Percentiles rank a stretch among this genome's conserved stretches.
phyloP scores from a whole-genome alignment of 768 basidiomycete species.

The Phylloporus sp. region DNA sequence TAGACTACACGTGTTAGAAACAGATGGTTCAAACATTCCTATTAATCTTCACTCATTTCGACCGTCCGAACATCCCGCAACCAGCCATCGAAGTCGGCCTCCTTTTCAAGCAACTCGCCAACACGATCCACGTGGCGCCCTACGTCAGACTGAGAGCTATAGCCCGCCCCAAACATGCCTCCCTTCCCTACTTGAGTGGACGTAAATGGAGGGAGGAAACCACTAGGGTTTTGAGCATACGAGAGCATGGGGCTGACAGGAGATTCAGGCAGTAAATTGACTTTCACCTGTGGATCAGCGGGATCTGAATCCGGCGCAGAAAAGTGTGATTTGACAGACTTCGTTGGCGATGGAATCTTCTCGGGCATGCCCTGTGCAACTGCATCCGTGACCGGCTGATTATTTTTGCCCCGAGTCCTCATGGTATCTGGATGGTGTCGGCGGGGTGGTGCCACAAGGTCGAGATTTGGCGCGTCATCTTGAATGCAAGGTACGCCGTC shows the following conservation, averaged over 20 bases:
- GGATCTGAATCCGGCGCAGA: constrained; percentile 36
- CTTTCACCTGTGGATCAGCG: constrained; percentile 21
- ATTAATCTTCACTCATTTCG: constrained; percentile 23
- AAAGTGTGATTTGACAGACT: constrained; percentile 33
- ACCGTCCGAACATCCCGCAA: constrained; percentile 37
- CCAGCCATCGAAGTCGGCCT: constrained; percentile 55
- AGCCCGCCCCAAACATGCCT: constrained; percentile 37
- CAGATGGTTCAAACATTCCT: constrained; percentile 1
- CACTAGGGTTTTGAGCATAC: constrained; percentile 33
- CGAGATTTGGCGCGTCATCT: constrained; percentile 2
- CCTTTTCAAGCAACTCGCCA: constrained; percentile 50
- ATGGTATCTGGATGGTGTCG: background rate
- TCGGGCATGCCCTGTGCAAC: background rate
- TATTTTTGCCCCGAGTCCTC: constrained; percentile 2
- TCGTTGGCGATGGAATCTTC: constrained; percentile 28
- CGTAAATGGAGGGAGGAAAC: constrained; percentile 34
- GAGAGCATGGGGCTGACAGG: constrained; percentile 32
- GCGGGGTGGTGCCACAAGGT: background rate
- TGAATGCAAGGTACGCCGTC: constrained; percentile 2
- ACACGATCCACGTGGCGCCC: constrained; percentile 51
- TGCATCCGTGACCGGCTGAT: background rate
- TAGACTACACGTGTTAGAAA: constrained; percentile 20
- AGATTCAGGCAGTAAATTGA: constrained; percentile 29
- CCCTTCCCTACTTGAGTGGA: constrained; percentile 33
- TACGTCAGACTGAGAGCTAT: constrained; percentile 56